Conservation (phyloP, 306 rosid species). For the Macrotyloma uniflorum region DNA sequence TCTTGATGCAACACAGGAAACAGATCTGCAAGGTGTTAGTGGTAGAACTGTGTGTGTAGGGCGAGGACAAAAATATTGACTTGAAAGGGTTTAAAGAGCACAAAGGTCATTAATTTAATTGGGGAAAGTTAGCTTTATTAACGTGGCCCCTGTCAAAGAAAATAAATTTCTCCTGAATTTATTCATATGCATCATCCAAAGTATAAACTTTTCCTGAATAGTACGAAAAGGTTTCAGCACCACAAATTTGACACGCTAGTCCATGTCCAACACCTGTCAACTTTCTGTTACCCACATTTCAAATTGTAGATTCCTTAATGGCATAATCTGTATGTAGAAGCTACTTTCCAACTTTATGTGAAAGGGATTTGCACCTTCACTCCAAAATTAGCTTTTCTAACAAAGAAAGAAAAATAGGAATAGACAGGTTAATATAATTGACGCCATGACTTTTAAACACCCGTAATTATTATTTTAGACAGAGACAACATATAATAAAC, state of each 20-base stretch:
- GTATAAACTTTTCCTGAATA: background rate
- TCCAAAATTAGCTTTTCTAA: constrained; percentile 18
- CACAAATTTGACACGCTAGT: constrained; percentile 41
- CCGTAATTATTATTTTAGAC: background rate
- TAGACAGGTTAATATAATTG: background rate
- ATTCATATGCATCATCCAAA: constrained; percentile 3
- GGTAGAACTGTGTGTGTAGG: background rate
- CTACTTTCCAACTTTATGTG: background rate
- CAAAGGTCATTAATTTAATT: background rate
- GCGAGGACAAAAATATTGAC: constrained; percentile 1
- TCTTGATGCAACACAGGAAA: background rate
- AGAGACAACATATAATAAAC: background rate
- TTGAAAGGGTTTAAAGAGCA: background rate
- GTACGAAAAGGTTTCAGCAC: constrained; percentile 25
- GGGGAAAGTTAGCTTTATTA: background rate
- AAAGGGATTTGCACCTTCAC: background rate
- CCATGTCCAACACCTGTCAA: constrained; percentile 23
- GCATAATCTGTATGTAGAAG: background rate
- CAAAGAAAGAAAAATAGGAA: background rate
- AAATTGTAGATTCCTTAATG: background rate
- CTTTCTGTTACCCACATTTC: constrained; percentile 4
- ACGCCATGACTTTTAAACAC: background rate
- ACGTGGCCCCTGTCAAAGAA: background rate
- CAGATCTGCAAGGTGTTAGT: background rate
- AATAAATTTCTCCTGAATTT: background rate